Base-by-base conservation (phyloP, 2,329 filamentous ascomycete species). In the Mollisia scopiformis region DNA sequence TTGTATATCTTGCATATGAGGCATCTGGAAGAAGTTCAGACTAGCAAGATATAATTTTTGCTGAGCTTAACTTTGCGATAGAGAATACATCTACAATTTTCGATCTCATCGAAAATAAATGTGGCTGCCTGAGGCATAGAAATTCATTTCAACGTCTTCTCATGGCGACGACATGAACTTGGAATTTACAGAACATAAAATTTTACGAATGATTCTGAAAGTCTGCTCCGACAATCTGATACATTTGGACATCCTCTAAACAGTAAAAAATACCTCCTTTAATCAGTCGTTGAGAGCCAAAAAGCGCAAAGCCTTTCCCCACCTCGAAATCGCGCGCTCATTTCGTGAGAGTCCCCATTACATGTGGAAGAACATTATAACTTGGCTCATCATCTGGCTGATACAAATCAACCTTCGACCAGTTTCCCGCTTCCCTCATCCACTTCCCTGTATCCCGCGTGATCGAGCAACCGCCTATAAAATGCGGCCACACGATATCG, bases 401-500 rank as follows among this genome's bases (percentile, higher is more conserved):
- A 30, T 56, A 59, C 43, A 72, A 64, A 52, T 69, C 59, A 37
- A 73, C 52, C 49, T 69, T 68, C n/a, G 51, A 63, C 71, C 71
- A 73, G 19, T 55, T 54, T 28, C 70, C 69, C 11, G 62, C 63
- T 27, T 61, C 60, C 37, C 66, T 68, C 46, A 71, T 41, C 54
- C 62, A 68, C 16, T 61, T 66, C 23, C 61, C 68, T 4, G 68
- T 68, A 60, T 73, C 66, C 25, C 68, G 68, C 1, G 65, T 71
- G 28, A 72, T 66, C 3, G 64, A 66, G 27, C 70, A 72, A 6
- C 70, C 70, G 4, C 68, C 69, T 2, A 70, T 25, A 16, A 68
- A 68, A 56, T 69, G 66, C 13, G 70, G 69, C 70, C 69, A 73
- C 14, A 66, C 19, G 1, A 72, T 14, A 54, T 72, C 62, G 7